A percentile compares a stretch with the other conserved stretches of the same genome.
Evolutionary conservation across 768 basidiomycete genomes (phyloP).

Genomic region (Cubamyces lactineus): DNA sequence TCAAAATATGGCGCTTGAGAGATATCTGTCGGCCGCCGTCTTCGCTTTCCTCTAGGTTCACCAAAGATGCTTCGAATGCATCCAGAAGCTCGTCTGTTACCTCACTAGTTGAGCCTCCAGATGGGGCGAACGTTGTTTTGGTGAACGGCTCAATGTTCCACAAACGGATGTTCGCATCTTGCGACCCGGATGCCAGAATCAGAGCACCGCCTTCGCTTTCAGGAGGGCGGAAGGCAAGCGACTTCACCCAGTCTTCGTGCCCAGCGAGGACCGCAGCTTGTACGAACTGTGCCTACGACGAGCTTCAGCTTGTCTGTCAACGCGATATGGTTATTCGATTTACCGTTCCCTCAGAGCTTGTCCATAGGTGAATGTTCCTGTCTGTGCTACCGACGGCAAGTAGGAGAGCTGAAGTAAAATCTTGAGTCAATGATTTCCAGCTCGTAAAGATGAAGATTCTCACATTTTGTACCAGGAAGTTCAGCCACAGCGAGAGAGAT

Average conservation of each 20-base stretch:
- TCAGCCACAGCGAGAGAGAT: constrained; percentile 63
- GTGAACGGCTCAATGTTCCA: constrained; percentile 77
- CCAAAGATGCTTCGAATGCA: constrained; percentile 83
- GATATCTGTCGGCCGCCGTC: constrained; percentile 88
- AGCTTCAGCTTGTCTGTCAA: background rate
- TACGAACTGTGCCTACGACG: constrained; percentile 50
- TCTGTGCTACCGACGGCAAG: constrained; percentile 90
- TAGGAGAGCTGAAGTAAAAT: constrained; percentile 50
- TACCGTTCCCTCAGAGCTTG: constrained; percentile 62
- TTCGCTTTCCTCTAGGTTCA: constrained; percentile 67
- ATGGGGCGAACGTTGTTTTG: constrained; percentile 24
- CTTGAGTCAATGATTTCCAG: background rate
- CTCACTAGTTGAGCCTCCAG: constrained; percentile 26
- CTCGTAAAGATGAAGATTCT: constrained; percentile 12
- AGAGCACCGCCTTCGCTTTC: constrained; percentile 47
- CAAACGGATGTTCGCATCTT: constrained; percentile 90
- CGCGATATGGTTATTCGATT: too few species aligned
- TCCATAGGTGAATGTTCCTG: constrained; percentile 75
- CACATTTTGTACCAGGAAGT: constrained; percentile 75
- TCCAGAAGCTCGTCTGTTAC: constrained; percentile 80
- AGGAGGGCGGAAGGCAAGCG: constrained; percentile 65
- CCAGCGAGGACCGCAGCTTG: constrained; percentile 66
- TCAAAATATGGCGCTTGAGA: constrained; percentile 81
- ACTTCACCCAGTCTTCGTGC: constrained; percentile 95
- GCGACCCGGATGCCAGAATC: constrained; percentile 89